Evolutionary conservation across 441 rosid species (phyloP).

Genomic region (Pelargonium australe): DNA sequence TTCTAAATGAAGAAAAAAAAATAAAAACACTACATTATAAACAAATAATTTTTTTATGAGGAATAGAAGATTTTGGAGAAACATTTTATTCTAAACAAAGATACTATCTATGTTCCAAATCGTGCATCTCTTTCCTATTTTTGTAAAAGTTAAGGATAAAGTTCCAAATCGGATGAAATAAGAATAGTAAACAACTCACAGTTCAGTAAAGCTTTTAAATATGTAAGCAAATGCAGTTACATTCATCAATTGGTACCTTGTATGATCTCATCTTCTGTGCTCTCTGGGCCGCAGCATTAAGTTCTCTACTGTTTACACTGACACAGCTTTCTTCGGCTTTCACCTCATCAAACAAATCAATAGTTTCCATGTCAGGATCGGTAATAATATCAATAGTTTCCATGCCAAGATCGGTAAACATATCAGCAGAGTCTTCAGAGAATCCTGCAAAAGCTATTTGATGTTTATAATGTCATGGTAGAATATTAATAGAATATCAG

Average conservation of each 20-base stretch:
- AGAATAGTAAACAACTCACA: background rate
- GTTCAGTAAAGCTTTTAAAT: background rate
- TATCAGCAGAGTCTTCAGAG: constrained; percentile 18
- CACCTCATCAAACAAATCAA: constrained; percentile 35
- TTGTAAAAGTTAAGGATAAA: no score
- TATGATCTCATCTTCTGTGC: constrained; percentile 45
- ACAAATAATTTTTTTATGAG: background rate
- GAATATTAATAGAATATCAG: no score
- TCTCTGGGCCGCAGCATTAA: constrained; percentile 44
- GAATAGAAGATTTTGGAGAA: background rate
- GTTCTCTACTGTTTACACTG: constrained; percentile 34
- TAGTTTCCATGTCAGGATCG: constrained; percentile 38
- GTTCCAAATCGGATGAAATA: no score
- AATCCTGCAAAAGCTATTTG: constrained; percentile 26
- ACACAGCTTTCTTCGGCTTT: constrained; percentile 38
- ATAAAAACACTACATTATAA: background rate
- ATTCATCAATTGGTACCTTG: constrained; percentile 40
- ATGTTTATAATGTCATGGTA: background rate
- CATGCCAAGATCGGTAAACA: no score
- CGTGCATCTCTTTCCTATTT: no score
- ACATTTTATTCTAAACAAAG: no score
- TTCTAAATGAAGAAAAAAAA: background rate
- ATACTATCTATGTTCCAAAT: no score
- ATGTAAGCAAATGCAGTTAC: background rate
- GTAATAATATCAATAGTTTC: constrained; percentile 16